A percentile compares a stretch with the other conserved stretches of the same genome.
Evolutionary conservation across 176 grass and related monocot species (phyloP).

Genomic region (Ensete ventricosum): DNA sequence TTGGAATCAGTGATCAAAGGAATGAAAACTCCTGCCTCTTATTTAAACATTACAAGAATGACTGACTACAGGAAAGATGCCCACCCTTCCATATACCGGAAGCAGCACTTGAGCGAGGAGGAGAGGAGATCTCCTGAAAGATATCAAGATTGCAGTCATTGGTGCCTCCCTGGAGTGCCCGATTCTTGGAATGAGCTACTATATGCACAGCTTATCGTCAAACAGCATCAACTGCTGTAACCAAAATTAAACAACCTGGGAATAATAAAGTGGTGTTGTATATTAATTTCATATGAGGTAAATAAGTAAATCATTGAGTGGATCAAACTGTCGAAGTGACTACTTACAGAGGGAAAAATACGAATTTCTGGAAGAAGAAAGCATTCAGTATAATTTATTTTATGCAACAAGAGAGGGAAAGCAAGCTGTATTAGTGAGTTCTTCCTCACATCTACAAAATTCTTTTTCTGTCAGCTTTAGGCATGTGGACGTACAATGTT

Average conservation of each 20-base stretch:
- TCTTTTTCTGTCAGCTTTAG: not conserved
- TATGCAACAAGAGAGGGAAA: not conserved
- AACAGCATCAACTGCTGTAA: conserved; percentile 35
- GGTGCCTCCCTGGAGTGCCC: conserved; percentile 74
- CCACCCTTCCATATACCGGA: conserved; percentile 72
- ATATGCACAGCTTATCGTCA: conserved; percentile 61
- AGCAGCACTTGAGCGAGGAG: conserved; percentile 45
- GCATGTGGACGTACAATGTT: not conserved
- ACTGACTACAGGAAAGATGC: conserved; percentile 94
- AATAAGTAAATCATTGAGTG: not conserved
- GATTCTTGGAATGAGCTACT: conserved; percentile 84
- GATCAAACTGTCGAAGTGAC: not conserved
- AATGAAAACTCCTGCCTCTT: conserved; percentile 71
- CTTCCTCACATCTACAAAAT: not conserved
- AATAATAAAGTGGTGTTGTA: conserved; percentile 1
- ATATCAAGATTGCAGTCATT: conserved; percentile 82
- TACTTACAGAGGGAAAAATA: not conserved
- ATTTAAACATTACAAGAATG: conserved; percentile 90
- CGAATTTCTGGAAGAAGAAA: not conserved
- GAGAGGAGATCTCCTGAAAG: conserved; percentile 54
- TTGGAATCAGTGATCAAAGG: conserved; percentile 61
- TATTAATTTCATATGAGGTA: not conserved
- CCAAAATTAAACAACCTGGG: not conserved
- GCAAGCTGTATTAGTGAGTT: not conserved
- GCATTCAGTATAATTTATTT: not conserved